phyloP scores from a whole-genome alignment of 106 monocot genomes.

The Phalaenopsis aphrodite region DNA sequence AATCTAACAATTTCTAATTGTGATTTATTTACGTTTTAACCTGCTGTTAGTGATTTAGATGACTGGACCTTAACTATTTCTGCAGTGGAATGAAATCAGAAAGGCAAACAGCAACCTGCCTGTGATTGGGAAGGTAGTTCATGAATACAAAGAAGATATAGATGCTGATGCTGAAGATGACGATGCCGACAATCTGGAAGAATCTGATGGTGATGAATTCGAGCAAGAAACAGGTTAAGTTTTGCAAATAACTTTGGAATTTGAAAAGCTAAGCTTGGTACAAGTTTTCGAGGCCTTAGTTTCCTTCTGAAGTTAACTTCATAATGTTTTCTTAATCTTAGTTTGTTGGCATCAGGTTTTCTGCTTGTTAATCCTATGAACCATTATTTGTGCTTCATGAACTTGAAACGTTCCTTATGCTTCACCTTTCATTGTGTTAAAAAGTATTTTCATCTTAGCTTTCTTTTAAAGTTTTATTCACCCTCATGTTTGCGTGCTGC shows the following conservation, averaged over 20 bases:
- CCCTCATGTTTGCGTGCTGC: no score
- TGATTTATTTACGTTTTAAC: no score
- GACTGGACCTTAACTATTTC: neutral
- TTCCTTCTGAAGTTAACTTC: neutral
- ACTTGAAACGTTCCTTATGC: no score
- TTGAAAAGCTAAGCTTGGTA: neutral
- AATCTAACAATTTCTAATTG: no score
- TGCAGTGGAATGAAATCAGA: slow-evolving; percentile 65
- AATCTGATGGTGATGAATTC: slow-evolving; percentile 85
- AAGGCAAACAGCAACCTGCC: slow-evolving; percentile 57
- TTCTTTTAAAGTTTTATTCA: no score
- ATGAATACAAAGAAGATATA: slow-evolving; percentile 57
- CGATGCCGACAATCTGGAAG: slow-evolving; percentile 68
- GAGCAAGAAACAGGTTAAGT: slow-evolving; percentile 84
- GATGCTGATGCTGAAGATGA: slow-evolving; percentile 81
- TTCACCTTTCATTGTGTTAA: no score
- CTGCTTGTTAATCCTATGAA: no score
- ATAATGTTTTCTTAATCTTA: neutral
- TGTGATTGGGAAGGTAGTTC: slow-evolving; percentile 40
- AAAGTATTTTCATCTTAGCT: no score
- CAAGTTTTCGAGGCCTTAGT: neutral
- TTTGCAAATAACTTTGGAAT: neutral
- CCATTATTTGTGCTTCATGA: no score
- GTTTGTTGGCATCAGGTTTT: no score
- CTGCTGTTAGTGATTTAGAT: no score